phyloP scores from a whole-genome alignment of 148 eudicot species.

The Arctostaphylos glauca region DNA sequence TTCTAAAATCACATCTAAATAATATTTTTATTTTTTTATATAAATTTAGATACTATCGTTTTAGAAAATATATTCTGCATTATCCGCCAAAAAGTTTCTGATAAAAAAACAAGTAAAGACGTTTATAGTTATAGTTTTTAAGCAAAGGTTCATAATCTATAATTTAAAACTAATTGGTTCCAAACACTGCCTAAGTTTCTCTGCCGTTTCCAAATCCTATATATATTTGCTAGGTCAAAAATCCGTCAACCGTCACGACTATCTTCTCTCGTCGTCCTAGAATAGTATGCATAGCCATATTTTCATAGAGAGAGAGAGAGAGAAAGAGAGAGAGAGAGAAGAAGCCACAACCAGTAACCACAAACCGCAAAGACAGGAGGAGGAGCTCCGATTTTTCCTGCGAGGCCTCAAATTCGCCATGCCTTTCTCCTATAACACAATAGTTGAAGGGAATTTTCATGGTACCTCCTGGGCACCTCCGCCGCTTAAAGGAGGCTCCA shows the following conservation, averaged over 20 bases:
- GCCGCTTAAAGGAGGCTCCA: neutral
- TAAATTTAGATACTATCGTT: no score
- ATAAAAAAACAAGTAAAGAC: no score
- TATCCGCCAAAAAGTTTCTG: no score
- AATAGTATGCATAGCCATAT: neutral
- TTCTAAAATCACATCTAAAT: no score
- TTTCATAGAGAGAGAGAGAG: neutral
- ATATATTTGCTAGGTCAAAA: neutral
- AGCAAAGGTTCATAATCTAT: no score
- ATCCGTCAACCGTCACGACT: neutral
- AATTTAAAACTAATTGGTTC: no score
- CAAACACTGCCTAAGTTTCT: no score
- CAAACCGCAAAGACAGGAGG: neutral
- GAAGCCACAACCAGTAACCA: neutral
- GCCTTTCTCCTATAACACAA: neutral
- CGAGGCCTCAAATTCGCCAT: neutral
- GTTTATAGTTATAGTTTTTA: no score
- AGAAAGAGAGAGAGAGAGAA: slow-evolving; percentile 7
- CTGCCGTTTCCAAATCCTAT: neutral
- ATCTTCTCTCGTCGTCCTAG: neutral
- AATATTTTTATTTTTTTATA: no score
- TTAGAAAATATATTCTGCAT: no score
- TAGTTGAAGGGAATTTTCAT: neutral
- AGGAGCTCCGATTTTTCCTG: neutral
- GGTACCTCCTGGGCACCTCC: slow-evolving; percentile 3